These are phyloP conservation scores for Cyanodermella asteris DNA, from an alignment of 2,329 filamentous ascomycete genomes.

Conservation along the genomic window DNA sequence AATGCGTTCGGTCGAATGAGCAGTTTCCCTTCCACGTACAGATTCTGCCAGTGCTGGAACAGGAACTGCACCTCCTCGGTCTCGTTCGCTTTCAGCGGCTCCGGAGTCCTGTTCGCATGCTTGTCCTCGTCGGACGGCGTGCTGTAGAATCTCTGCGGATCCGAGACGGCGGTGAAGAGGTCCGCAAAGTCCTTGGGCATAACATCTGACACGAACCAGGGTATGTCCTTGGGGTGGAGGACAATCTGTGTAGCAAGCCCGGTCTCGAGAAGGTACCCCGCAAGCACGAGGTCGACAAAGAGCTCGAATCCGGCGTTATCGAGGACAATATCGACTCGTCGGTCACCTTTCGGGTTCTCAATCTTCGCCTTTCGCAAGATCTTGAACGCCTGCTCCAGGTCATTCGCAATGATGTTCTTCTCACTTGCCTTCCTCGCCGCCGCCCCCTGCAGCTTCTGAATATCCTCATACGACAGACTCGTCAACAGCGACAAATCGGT, in stretches of 20 bases:
- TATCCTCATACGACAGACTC: slow-evolving; percentile 79
- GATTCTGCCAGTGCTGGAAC: slow-evolving; percentile 57
- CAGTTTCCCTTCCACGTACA: slow-evolving; percentile 68
- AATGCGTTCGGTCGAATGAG: slow-evolving; percentile 67
- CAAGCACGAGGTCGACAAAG: slow-evolving; percentile 82
- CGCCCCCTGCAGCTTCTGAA: slow-evolving; percentile 84
- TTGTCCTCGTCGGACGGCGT: slow-evolving; percentile 45
- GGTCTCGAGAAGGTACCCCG: slow-evolving; percentile 67
- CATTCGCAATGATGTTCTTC: slow-evolving; percentile 79
- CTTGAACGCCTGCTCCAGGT: slow-evolving; percentile 52
- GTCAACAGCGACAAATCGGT: slow-evolving; percentile 85
- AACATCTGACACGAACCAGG: slow-evolving; percentile 97
- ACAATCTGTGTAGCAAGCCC: slow-evolving; percentile 72
- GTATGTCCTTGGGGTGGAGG: slow-evolving; percentile 81
- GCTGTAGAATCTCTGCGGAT: slow-evolving; percentile 60
- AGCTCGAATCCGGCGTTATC: slow-evolving; percentile 97
- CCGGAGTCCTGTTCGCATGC: slow-evolving; percentile 30
- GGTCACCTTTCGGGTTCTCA: slow-evolving; percentile 37
- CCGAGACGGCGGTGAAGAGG: slow-evolving; percentile 59
- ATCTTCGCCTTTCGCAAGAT: slow-evolving; percentile 42
- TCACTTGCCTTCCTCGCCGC: slow-evolving; percentile 69
- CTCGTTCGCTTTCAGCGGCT: slow-evolving; percentile 45
- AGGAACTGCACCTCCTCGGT: slow-evolving; percentile 47
- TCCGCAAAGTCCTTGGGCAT: slow-evolving; percentile 64
- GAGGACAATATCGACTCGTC: slow-evolving; percentile 79